These are phyloP conservation scores for Trematosphaeria pertusa DNA, from an alignment of 2,329 filamentous ascomycete genomes.

Conservation along the genomic window DNA sequence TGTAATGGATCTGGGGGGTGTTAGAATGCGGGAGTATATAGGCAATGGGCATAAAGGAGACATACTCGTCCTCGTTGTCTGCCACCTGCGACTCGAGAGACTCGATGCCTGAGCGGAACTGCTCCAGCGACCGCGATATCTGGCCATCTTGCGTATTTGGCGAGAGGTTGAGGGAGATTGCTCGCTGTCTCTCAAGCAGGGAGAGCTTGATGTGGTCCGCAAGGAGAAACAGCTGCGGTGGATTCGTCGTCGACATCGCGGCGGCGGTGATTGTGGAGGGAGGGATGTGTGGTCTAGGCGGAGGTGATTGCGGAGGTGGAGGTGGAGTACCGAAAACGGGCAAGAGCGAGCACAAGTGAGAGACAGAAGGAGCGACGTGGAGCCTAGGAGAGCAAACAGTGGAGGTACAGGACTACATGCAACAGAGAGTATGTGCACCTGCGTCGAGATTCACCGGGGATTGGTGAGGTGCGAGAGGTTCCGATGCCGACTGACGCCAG, in stretches of 20 bases:
- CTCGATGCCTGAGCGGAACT: conserved; percentile 80
- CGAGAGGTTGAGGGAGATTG: conserved; percentile 79
- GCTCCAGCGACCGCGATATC: conserved; percentile 86
- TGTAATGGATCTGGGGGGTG: conserved; percentile 34
- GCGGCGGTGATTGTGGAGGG: conserved; percentile 11
- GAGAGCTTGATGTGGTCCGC: conserved; percentile 98
- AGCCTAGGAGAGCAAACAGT: conserved; percentile 1
- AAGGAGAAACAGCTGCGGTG: conserved; percentile 83
- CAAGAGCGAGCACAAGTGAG: background rate
- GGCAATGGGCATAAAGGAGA: background rate
- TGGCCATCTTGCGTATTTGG: conserved; percentile 84
- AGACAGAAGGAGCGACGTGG: background rate
- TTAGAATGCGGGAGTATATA: background rate
- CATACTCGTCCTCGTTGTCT: conserved; percentile 63
- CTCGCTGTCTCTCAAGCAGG: conserved; percentile 87
- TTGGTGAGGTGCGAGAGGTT: no score
- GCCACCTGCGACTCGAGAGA: conserved; percentile 70
- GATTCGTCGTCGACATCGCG: conserved; percentile 56
- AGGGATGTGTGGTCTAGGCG: conserved; percentile 5
- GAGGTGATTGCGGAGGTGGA: background rate
- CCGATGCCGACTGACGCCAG: no score
- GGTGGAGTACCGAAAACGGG: background rate
- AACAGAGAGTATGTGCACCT: no score
- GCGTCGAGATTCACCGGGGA: no score
- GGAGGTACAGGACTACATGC: no score